Base-by-base conservation (phyloP, 371 early-diverging fungal species). In the Furculomyces boomerangus region DNA sequence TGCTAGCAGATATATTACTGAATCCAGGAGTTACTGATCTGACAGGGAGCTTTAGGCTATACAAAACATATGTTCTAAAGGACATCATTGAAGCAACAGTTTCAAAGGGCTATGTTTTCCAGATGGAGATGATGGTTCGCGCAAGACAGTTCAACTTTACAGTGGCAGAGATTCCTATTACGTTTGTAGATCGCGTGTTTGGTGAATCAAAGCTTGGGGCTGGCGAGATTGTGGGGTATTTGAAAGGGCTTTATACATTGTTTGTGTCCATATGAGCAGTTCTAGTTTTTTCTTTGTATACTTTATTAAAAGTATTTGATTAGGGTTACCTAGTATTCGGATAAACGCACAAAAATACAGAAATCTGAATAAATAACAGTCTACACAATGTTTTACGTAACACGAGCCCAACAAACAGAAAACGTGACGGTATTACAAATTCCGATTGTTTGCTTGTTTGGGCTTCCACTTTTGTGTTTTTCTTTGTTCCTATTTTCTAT, bases 41-140 rank as follows among this genome's bases (percentile, higher is more conserved):
- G 51, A 99, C 99, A 13, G 96, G 98, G 37, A 86, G 87, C 59
- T 99, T 93, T 83, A 51, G 97, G 50, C 70, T 98, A 41, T 99
- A 99, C 73, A 93, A 89, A 70, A 93, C 86, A 64, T 80, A 84
- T 37, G 90, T 93, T 0, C 73, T 99, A 28, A 70, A 78, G 50
- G 71, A 79, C 56, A 72, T 98, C 59, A 90, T 98, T 59, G 67
- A 80, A 30, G 84, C 83, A 3, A 89, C 89, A 2, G 75, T 84
- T 24, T 85, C 93, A 35, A 90, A 92, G 67, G 99, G 99, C 5
- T 99, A 97, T 64, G 94, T 98, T 3, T 96, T 98, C 75, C 99
- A 99, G 70, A 97, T 98, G 98, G 99, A 99, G 68, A 90, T 98
- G 86, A 96, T 99, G 81, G 90, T 93, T 18, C 81, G 96, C 32